phyloP scores from a whole-genome alignment of 2,329 filamentous ascomycete species.

The Talaromyces funiculosus region DNA sequence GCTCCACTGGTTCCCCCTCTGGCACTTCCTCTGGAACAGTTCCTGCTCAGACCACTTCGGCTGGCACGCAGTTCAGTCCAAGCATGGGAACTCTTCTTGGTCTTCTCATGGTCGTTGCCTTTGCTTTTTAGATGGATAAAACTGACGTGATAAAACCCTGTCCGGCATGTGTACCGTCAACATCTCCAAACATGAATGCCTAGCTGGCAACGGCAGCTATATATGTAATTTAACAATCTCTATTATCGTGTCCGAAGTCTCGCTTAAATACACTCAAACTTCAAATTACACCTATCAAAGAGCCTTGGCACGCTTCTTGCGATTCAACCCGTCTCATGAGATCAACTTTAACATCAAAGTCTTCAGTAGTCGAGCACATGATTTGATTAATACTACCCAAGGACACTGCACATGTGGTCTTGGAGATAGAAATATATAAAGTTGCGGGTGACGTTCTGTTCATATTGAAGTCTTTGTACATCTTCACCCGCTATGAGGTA shows the following conservation, averaged over 20 bases:
- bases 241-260: no score
- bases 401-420: no score
- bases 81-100: not conserved
- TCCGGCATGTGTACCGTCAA: not conserved
- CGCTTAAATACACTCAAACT: no score
- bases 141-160: not conserved
- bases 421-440: no score
- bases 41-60: not conserved
- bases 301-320: no score
- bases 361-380: no score
- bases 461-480: not conserved
- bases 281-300: no score
- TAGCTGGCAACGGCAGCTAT: not conserved
- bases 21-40: not conserved
- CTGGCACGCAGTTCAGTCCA: not conserved
- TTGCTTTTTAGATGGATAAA: not conserved
- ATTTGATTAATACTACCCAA: no score
- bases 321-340: no score
- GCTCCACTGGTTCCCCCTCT: not conserved
- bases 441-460: not conserved
- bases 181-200: not conserved
- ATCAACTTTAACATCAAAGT: no score
- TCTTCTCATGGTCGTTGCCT: not conserved
- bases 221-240: no score
- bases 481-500: not conserved